Evolutionary conservation across 441 rosid species (phyloP).

Genomic region (Gossypium trilobum): DNA sequence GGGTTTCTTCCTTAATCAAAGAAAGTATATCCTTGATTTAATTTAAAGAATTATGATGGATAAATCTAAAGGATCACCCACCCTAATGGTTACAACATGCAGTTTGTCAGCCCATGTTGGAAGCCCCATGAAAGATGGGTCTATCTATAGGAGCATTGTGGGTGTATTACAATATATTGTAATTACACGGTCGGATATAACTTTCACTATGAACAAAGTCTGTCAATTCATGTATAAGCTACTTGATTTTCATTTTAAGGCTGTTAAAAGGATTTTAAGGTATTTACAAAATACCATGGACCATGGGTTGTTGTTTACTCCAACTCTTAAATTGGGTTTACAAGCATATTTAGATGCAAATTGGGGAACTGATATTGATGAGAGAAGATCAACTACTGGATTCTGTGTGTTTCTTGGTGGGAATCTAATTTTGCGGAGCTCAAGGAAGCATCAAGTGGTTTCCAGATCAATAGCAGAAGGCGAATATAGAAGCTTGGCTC

Average conservation of each 20-base stretch:
- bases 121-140: not conserved
- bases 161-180: not conserved
- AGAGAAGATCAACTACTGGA: not conserved
- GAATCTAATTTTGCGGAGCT: not conserved
- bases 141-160: not conserved
- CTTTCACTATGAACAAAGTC: not conserved
- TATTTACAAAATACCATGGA: not conserved
- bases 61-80: not conserved
- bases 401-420: not conserved
- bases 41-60: not conserved
- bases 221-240: not conserved
- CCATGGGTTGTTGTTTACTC: not conserved
- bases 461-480: not conserved
- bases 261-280: not conserved
- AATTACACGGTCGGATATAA: not conserved
- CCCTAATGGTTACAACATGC: not conserved
- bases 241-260: not conserved
- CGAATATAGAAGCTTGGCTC: not conserved
- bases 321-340: not conserved
- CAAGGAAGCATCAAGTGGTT: not conserved
- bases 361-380: not conserved
- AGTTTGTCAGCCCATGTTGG: not conserved
- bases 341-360: not conserved
- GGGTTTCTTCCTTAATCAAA: not conserved
- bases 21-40: not conserved